phyloP scores from a whole-genome alignment of 495 filamentous ascomycete species.

The Aspergillus mulundensis region DNA sequence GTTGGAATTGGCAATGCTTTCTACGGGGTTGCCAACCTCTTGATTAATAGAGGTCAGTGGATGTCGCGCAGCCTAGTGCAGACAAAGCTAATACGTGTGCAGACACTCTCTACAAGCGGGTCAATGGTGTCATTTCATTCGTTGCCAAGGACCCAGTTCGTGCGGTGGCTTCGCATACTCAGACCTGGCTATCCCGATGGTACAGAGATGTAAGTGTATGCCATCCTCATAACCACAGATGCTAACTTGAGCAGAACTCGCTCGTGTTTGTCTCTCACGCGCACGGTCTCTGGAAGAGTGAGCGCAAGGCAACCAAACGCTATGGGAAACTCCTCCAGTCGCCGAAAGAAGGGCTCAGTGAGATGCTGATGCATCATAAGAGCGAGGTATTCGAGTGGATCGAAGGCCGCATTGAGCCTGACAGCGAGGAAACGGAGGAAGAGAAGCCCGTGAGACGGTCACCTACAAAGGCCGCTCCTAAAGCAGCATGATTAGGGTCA shows the following conservation, averaged over 20 bases:
- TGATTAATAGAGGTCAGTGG: slow-evolving; percentile 59
- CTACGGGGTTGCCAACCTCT: slow-evolving; percentile 61
- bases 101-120: slow-evolving; percentile 46
- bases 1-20: slow-evolving; percentile 80
- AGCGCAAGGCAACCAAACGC: slow-evolving; percentile 60
- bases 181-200: slow-evolving; percentile 62
- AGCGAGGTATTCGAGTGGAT: slow-evolving; percentile 56
- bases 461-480: slow-evolving; percentile 11
- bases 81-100: slow-evolving; percentile 19
- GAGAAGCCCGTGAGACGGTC: slow-evolving; percentile 21
- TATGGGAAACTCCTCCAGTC: slow-evolving; percentile 61
- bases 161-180: slow-evolving; percentile 60
- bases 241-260: slow-evolving; percentile 45
- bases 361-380: slow-evolving; percentile 61
- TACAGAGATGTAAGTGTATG: slow-evolving; percentile 52
- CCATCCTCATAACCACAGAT: not conserved
- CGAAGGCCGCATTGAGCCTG: slow-evolving; percentile 34
- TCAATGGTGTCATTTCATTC: slow-evolving; percentile 57
- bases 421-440: slow-evolving; percentile 31
- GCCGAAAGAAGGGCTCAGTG: slow-evolving; percentile 48
- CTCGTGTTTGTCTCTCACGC: slow-evolving; percentile 66
- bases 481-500: not conserved
- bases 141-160: slow-evolving; percentile 47
- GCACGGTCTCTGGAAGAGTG: slow-evolving; percentile 67
- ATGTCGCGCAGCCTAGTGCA: not conserved